Conservation (phyloP, 495 filamentous ascomycete species). For the Aspergillus carlsbadensis region DNA sequence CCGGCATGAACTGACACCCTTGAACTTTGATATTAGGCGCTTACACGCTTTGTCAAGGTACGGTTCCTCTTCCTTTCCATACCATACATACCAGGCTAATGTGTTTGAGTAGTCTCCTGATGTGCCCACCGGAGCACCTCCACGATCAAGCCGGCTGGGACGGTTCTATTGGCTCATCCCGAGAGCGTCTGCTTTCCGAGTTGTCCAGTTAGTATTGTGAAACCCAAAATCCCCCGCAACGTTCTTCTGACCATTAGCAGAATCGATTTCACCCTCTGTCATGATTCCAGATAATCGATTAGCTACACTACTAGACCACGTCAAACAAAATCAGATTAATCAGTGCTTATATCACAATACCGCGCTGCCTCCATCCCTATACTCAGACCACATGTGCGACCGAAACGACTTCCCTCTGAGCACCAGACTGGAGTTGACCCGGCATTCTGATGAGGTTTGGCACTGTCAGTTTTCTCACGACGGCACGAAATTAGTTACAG, state of each 20-base stretch:
- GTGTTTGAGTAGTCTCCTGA: conserved; percentile 63
- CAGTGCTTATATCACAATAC: conserved; percentile 89
- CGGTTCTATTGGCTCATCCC: conserved; percentile 75
- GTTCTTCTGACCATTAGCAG: conserved; percentile 38
- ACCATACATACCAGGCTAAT: background rate
- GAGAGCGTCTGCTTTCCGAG: conserved; percentile 71
- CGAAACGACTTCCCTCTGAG: conserved; percentile 73
- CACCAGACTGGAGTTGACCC: conserved; percentile 61
- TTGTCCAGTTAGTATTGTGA: conserved; percentile 66
- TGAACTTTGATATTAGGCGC: conserved; percentile 72
- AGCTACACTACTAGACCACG: conserved; percentile 75
- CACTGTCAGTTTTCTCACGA: conserved; percentile 87
- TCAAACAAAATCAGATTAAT: conserved; percentile 79
- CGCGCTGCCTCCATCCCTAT: conserved; percentile 75
- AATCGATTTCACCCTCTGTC: conserved; percentile 90
- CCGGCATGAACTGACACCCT: conserved; percentile 81
- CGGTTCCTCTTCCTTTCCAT: background rate
- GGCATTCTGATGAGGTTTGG: conserved; percentile 88
- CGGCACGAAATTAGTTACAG: conserved; percentile 78
- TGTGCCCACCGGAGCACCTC: conserved; percentile 82
- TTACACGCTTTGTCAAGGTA: conserved; percentile 85
- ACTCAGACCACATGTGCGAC: conserved; percentile 84
- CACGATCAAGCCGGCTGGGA: conserved; percentile 85
- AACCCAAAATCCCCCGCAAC: background rate
- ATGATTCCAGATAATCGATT: conserved; percentile 97